These are phyloP conservation scores for Medakamo hakoo DNA, from an alignment of 139 green algal species.

Conservation along the genomic window DNA sequence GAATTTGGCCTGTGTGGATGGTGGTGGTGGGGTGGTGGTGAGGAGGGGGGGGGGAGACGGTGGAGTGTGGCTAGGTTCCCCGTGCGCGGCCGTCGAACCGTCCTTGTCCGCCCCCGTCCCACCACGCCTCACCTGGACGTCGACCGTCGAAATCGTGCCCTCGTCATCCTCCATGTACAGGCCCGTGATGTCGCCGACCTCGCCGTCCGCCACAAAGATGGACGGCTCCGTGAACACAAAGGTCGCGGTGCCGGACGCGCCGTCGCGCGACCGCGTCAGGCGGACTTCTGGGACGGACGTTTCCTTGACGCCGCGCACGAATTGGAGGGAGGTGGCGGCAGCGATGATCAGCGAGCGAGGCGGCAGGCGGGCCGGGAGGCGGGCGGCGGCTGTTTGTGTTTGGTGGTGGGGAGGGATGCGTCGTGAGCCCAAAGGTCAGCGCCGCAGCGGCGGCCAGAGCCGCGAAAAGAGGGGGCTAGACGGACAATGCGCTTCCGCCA, in stretches of 20 bases:
- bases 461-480: too few species aligned
- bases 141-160: conserved; percentile 67
- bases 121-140: conserved; percentile 44
- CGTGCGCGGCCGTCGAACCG: too few species aligned
- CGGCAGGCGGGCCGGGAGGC: too few species aligned
- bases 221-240: conserved; percentile 83
- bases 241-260: conserved; percentile 61
- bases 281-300: conserved; percentile 77
- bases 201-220: conserved; percentile 72
- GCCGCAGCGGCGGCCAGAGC: too few species aligned
- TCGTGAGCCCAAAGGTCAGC: too few species aligned
- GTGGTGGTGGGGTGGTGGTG: too few species aligned
- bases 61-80: too few species aligned
- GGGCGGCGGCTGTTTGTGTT: not conserved
- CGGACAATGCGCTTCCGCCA: too few species aligned
- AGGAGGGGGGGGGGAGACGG: too few species aligned
- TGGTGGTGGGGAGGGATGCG: too few species aligned
- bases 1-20: conserved; percentile 71
- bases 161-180: conserved; percentile 95
- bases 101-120: too few species aligned
- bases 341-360: not conserved
- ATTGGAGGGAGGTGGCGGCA: conserved; percentile 53
- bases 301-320: conserved; percentile 83
- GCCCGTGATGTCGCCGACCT: conserved; percentile 84
- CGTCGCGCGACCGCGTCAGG: conserved; percentile 68